Evolutionary conservation across 2,329 filamentous ascomycete species (phyloP).

Genomic region (Coniella lustricola): DNA sequence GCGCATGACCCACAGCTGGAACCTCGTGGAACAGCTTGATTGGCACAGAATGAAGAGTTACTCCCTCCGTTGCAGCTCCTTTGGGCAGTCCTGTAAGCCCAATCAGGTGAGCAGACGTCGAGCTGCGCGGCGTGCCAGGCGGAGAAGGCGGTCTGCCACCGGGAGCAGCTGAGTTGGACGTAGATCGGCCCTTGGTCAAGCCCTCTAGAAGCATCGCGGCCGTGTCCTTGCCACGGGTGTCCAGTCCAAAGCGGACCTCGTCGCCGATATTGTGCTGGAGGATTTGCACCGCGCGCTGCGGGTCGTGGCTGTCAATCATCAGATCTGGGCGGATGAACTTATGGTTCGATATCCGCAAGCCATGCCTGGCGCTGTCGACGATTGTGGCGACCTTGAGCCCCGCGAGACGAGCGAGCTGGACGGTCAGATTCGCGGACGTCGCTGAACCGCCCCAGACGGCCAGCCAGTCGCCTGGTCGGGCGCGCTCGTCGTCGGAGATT

Average conservation of each 20-base stretch:
- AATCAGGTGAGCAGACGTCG: slow-evolving; percentile 48
- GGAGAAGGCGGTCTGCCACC: slow-evolving; percentile 25
- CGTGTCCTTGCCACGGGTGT: slow-evolving; percentile 60
- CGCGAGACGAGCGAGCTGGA: slow-evolving; percentile 61
- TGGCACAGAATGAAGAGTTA: slow-evolving; percentile 58
- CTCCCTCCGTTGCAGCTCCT: slow-evolving; percentile 32
- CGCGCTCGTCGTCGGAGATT: slow-evolving; percentile 44
- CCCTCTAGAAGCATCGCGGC: slow-evolving; percentile 51
- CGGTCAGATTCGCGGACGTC: slow-evolving; percentile 58
- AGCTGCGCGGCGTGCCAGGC: slow-evolving; percentile 30
- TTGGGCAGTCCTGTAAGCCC: slow-evolving; percentile 64
- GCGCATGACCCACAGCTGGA: slow-evolving; percentile 51
- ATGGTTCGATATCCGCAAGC: slow-evolving; percentile 45
- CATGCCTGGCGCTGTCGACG: slow-evolving; percentile 61
- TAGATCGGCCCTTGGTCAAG: slow-evolving; percentile 29
- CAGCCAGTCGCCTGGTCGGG: slow-evolving; percentile 58
- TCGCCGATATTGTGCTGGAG: slow-evolving; percentile 51
- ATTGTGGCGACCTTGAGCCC: slow-evolving; percentile 60
- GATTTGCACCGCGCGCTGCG: slow-evolving; percentile 57
- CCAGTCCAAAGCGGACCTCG: slow-evolving; percentile 59
- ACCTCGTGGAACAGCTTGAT: slow-evolving; percentile 72
- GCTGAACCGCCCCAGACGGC: slow-evolving; percentile 70
- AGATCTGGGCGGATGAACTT: slow-evolving; percentile 46
- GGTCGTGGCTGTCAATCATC: slow-evolving; percentile 61
- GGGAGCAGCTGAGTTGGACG: slow-evolving; percentile 16